Evolutionary conservation across 108 stramenopile species (phyloP).

Genomic region (Nitzschia sp.): DNA sequence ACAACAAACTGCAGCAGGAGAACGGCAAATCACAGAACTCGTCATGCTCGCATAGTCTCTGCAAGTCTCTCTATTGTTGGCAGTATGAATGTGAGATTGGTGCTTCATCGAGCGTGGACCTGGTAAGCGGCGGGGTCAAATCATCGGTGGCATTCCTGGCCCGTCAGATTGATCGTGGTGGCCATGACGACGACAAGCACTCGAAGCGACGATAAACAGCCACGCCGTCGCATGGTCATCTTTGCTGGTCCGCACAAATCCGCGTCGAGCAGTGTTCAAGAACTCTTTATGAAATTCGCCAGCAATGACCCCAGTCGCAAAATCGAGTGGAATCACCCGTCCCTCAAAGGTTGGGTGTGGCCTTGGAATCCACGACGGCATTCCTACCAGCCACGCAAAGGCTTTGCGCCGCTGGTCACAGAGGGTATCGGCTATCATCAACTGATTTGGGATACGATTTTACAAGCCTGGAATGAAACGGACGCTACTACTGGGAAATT

Average conservation of each 20-base stretch:
- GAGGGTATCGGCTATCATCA: constrained; percentile 8
- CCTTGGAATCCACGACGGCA: constrained; percentile 21
- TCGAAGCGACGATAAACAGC: not conserved
- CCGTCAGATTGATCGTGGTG: too few species aligned
- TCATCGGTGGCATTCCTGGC: too few species aligned
- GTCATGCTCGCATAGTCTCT: too few species aligned
- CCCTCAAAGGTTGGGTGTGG: constrained; percentile 19
- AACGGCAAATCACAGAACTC: too few species aligned
- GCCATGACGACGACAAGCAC: not conserved
- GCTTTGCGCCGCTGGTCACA: constrained; percentile 26
- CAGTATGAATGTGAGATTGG: too few species aligned
- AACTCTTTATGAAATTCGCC: constrained; percentile 33
- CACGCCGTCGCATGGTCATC: constrained; percentile 17
- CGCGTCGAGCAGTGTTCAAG: constrained; percentile 30
- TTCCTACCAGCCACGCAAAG: constrained; percentile 21
- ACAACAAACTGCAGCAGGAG: too few species aligned
- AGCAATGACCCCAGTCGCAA: not conserved
- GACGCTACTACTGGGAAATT: not conserved
- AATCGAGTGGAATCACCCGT: constrained; percentile 2
- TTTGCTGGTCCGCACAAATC: constrained; percentile 38
- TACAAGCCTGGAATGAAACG: constrained; percentile 16
- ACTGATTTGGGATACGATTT: constrained; percentile 13
- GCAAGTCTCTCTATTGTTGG: too few species aligned
- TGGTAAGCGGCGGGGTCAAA: too few species aligned
- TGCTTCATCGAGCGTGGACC: too few species aligned